phyloP scores from a whole-genome alignment of 805 yeast species.

The Myxozyma udenii region DNA sequence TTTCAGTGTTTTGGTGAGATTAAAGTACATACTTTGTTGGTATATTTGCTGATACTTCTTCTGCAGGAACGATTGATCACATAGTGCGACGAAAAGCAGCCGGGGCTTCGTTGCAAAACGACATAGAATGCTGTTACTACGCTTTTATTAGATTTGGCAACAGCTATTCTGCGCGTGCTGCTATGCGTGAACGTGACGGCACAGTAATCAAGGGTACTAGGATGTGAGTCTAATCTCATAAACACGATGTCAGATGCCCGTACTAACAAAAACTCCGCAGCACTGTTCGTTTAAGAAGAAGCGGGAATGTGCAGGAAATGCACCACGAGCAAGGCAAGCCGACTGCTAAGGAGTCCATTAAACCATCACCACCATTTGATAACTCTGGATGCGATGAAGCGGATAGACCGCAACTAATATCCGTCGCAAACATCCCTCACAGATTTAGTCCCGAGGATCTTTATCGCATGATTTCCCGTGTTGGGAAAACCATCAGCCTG shows the following conservation, averaged over 20 bases:
- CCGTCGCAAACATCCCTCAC: slow-evolving; percentile 15
- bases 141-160: slow-evolving; percentile 18
- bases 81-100: slow-evolving; percentile 7
- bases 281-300: too few relatives aligned
- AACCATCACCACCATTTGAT: too few relatives aligned
- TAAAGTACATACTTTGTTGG: background rate
- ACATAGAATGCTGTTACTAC: slow-evolving; percentile 6
- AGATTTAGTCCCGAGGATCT: slow-evolving; percentile 21
- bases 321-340: too few relatives aligned
- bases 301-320: too few relatives aligned
- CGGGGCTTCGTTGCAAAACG: background rate
- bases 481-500: slow-evolving; percentile 13
- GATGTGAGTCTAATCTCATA: slow-evolving; percentile 9
- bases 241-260: too few relatives aligned
- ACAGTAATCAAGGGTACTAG: slow-evolving; percentile 12
- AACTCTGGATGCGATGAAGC: too few relatives aligned
- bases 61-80: slow-evolving; percentile 10
- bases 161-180: slow-evolving; percentile 12
- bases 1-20: slow-evolving; percentile 10
- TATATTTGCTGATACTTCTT: background rate
- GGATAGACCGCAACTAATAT: slow-evolving; percentile 6
- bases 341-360: too few relatives aligned
- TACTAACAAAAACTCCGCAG: too few relatives aligned
- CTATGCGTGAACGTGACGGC: slow-evolving; percentile 19
- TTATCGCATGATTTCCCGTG: slow-evolving; percentile 9